Base-by-base conservation (phyloP, 2,329 filamentous ascomycete genomes). In the Arthrobotrys iridis region DNA sequence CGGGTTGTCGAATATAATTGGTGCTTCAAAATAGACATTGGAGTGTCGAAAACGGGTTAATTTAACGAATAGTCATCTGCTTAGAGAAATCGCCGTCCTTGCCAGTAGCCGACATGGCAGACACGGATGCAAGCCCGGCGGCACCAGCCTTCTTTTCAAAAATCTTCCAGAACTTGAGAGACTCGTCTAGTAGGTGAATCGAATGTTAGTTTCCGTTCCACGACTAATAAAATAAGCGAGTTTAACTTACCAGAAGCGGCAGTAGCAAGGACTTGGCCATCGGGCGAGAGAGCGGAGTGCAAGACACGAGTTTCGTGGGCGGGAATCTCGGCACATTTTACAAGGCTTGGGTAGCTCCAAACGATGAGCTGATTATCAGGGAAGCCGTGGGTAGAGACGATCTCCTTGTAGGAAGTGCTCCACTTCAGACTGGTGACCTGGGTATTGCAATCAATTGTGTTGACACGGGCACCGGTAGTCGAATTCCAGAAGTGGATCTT, bases 401-500 rank as follows among this genome's bases (percentile, higher is more conserved):
- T 95, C 87, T 99, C 95, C 79, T 95, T 93, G 87, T 98, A 96
- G 83, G 93, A 90, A 77, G 93, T 93, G 87, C 92, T 96, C 95
- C 95, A 99, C 80, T 93, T 90, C 68, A 99, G 88, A 79, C 91
- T 95, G 79, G 95, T 99, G 70, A 99, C 96, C 83, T 99, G 95
- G 50, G 93, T 97, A 76, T 95, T 95, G 41, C 95, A 98, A 83
- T 98, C 93, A 83, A 99, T 98, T 87, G 93, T 96, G 89, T 99
- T 99, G 85, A 96, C 93, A 80, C 95, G 92, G 62, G 95, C 94
- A 76, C 95, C 95, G 3, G 94, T 97, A 20, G 95, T 98, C 50
- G 93, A 96, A 87, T 99, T 99, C 95, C 95, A 99, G 88, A 99
- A 99, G 86, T 99, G 95, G 83, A 99, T 99, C 84, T 97, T 92